Base-by-base conservation (phyloP, 768 basidiomycete genomes). In the Tulasnella sp. region DNA sequence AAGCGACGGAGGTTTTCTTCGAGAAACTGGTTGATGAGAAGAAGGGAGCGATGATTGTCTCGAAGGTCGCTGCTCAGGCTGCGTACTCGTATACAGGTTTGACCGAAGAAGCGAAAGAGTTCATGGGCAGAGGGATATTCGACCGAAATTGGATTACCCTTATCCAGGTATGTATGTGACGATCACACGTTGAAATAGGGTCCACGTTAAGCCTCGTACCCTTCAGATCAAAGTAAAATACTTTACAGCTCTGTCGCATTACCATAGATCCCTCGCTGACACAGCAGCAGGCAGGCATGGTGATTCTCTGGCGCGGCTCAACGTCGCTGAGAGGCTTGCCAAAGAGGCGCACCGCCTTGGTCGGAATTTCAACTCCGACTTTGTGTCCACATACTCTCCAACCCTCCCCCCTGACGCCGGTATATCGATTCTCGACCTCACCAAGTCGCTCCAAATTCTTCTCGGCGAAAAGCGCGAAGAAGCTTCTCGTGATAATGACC, bases 1-100 rank as follows among this genome's bases (percentile, higher is more conserved):
- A 99, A 83, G 96, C 96, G 0, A 94, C 93, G 0, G 97, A 99
- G 82, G 92, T 99, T 49, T 97, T 98, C 82, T 91, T 94, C 80
- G 97, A 99, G 85, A 97, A 96, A 81, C 92, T 92, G 81, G 87
- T 89, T 22, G 91, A 93, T 31, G 96, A 96, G 87, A 96, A 94
- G 88, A 96, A 97, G 82, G 67, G 77, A 14, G 87, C 87, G 3
- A 87, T 90, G 0, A 86, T 99, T 49, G 87, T 96, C 2, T 84
- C 92, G 64, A 95, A 96, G 85, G 88, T 97, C 71, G 95, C 89
- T 0, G 87, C 91, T 25, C 94, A 97, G 81, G 88, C 92, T 0
- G 92, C 93, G 0, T 87, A 82, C 15, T 89, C 95, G 88, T 99
- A 98, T 81, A 88, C 86, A 0, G 85, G 89, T 0, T 85, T 97